Evolutionary conservation across 169 alveolate species (phyloP), one percentile per base, ranked within the genome.

Genomic region (Eimeria mitis): DNA sequence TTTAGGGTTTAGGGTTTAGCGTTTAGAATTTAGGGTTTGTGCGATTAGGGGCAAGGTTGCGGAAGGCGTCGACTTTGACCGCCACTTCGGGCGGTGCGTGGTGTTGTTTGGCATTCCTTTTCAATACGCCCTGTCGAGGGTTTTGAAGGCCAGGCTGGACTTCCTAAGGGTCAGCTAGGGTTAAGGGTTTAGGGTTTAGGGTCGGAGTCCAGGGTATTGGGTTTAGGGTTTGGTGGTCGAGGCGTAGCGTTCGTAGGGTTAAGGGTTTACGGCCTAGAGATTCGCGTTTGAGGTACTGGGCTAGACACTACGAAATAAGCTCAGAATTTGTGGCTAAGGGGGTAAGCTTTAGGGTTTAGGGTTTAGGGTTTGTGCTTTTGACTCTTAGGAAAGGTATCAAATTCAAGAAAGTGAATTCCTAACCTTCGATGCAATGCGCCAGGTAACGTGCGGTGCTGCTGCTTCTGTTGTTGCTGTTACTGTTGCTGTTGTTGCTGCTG

Each of bases 31-130:
- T 47, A 59, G 31, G 42, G 73, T 68, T 49, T 78, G 54, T 56
- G 44, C 28, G 31, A n/a, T 56, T n/a, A 98, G 99, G 85, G 99
- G 99, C 0, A 99, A 99, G 96, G 99, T 99, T 42, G 99, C 99
- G 3, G 99, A 99, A 97, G 99, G 99, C n/a, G 99, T 99, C 61
- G 99, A 99, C 97, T 99, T 99, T 96, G 99, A 99, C 89, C 98
- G 99, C 5, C 99, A 99, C 96, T 99, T 99, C 96, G 99, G 99
- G 34, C 98, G 99, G 21, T 98, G 99, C 96, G 99, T 99, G 96
- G 98, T 99, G 44, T 97, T 99, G 83, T 97, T 99, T 68, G 99
- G 99, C 14, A 99, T 99, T 34, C 99, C 99, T 7, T 99, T 98
- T 97, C 99, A 98, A 97, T 99, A 98, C 98, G 99, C 99, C 23